phyloP scores from a whole-genome alignment of 2,329 filamentous ascomycete genomes.

The Trichophyton schoenleinii region DNA sequence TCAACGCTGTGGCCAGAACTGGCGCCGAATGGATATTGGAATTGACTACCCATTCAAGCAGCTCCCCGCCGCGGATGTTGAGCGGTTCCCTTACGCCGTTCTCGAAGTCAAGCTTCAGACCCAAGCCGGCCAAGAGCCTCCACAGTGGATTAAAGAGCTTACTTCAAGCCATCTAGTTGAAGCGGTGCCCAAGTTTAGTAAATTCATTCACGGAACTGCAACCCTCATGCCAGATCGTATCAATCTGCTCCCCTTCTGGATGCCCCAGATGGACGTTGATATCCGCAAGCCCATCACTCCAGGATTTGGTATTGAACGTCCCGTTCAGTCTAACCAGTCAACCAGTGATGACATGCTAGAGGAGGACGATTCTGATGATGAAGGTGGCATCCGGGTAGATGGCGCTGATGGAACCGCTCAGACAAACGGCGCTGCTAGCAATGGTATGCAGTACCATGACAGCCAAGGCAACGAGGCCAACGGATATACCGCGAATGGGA shows the following conservation, averaged over 20 bases:
- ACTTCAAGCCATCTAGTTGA: slow-evolving; percentile 91
- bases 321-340: slow-evolving; percentile 59
- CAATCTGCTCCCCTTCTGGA: slow-evolving; percentile 87
- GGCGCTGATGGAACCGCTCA: slow-evolving; percentile 7
- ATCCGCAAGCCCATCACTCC: slow-evolving; percentile 86
- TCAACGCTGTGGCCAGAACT: slow-evolving; percentile 68
- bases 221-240: slow-evolving; percentile 78
- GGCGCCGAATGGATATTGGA: slow-evolving; percentile 93
- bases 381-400: slow-evolving; percentile 28
- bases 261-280: slow-evolving; percentile 95
- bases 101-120: slow-evolving; percentile 97
- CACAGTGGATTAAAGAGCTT: slow-evolving; percentile 90
- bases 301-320: slow-evolving; percentile 79
- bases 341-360: slow-evolving; percentile 68
- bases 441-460: slow-evolving; percentile 38
- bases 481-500: slow-evolving; percentile 31
- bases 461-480: slow-evolving; percentile 41
- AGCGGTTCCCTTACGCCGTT: slow-evolving; percentile 89
- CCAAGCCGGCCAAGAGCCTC: slow-evolving; percentile 84
- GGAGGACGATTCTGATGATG: slow-evolving; percentile 57
- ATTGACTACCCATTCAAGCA: slow-evolving; percentile 92
- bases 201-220: slow-evolving; percentile 93
- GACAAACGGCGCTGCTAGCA: slow-evolving; percentile 29
- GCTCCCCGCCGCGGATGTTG: slow-evolving; percentile 69
- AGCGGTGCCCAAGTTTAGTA: slow-evolving; percentile 98